Base-by-base conservation (phyloP, 2,329 filamentous ascomycete genomes). In the Colletotrichum camelliae region DNA sequence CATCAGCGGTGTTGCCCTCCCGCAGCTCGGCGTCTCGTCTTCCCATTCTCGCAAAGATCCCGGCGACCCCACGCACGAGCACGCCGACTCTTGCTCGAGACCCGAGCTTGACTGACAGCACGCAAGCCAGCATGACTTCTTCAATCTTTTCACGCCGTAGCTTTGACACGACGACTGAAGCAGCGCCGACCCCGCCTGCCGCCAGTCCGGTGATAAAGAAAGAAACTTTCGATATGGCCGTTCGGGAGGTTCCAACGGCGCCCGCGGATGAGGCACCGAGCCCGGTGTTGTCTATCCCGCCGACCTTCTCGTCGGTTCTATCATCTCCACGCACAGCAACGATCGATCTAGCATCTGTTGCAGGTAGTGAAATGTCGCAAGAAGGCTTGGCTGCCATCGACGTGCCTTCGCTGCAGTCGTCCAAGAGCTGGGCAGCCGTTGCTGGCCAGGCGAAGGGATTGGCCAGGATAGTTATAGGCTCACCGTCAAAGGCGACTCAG, bases 341-440 rank as follows among this genome's bases (percentile, higher is more conserved):
- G 70, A 79, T 33, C 8, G 67, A 74, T 0, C 43, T 65, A 4
- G 52, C 60, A 24, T 72, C 72, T 13, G 29, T 24, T 12, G 68
- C 61, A 9, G 69, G 77, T 2, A 77, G 72, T 18, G 77, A 66
- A 16, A 7, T 52, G 4, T 57, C 66, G 13, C 37, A 21, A 8
- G 76, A 75, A 3, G 75, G 77, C 6, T n/a, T 74, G 1, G 78
- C 79, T 9, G 68, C 77, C 2, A 78, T 79, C 15, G 72, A 67
- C 33, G 78, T 83, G 7, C 84, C 85, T 13, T 79, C 84, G 5
- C 72, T 86, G 35, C 84, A 83, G 27, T 79, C 83, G 13, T 78
- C 80, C 57, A 83, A 82, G 80, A 87, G 85, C 70, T 87, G 85
- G 85, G 85, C 85, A 12, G 85, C 86, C 74, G 83, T 87, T 6